Evolutionary conservation across 805 yeast species (phyloP), one percentile per base, ranked within the genome.

Genomic region (Zygosaccharomyces bisporus): DNA sequence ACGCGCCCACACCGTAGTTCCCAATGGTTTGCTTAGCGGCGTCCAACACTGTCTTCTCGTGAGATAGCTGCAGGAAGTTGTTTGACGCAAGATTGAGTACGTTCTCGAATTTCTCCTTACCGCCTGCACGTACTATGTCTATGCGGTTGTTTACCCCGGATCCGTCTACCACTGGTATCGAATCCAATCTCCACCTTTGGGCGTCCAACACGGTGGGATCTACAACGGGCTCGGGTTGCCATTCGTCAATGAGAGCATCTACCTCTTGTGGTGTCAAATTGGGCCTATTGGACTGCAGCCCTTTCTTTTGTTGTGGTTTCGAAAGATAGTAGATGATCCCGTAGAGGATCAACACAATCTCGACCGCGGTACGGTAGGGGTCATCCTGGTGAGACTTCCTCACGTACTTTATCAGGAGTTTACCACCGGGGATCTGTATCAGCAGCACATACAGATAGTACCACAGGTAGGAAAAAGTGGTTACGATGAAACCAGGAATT

Each of bases 1-100:
- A 93, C 0, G 97, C 91, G 52, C 99, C 99, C 41, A 93, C 97
- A 61, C 99, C 99, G 47, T 84, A 80, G 46, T 73, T 72, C 37
- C 72, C 71, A 49, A 93, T 80, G 17, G 79, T 73, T 23, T 70
- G 62, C 41, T 77, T 73, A 4, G 89, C 88, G 9, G 71, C 75
- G 16, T 71, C 63, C 41, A 70, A 69, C 31, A 88, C 71, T 12
- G 50, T 61, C 16, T 66, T 64, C 53, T 76, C 67, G 25, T 66
- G 65, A 39, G 82, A 76, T 60, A 88, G 68, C 55, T 80, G 76
- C 58, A 87, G 72, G 54, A 83, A 82, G 66, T 91, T 95, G 44
- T 76, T 66, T 3, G 88, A 76, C 3, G 89, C 76, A 55, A 89
- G 70, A 60, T 90, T 90, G 46, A 79, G 59, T 14, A 85, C 79